Evolutionary conservation across 225 moss, liverwort and hornwort genomes (phyloP), one percentile per base, ranked within the genome.

Genomic region (Polytrichum formosum): DNA sequence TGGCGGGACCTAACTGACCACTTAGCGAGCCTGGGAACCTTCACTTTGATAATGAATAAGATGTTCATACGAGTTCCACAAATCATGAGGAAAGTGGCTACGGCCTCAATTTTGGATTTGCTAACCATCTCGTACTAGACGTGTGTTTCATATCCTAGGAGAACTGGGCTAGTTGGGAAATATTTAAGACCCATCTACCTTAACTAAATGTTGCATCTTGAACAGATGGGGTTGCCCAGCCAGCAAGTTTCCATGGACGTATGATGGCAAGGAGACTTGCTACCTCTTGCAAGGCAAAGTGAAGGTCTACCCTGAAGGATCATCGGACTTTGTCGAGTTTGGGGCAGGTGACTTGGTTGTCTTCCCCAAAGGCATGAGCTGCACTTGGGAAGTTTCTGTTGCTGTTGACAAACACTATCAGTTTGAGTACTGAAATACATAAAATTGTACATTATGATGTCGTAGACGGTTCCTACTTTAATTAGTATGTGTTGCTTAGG

Each of bases 271-370:
- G 68, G 84, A 82, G 70, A 87, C 87, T 9, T 87, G 87, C 73
- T 87, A 79, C 76, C 87, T 87, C 26, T 70, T 87, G 53, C 28
- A 84, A 73, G 87, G 87, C 61, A 87, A 87, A 72, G 87, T 87
- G 79, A 81, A 75, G 70, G 87, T 87, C 10, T 81, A 81, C 1
- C 79, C 81, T 13, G 84, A 87, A 66, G 81, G 84, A 18, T 84
- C 84, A 1, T 69, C 77, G 7, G 87, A 87, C 2, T 87, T 76
- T 23, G 87, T 87, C 58, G 87, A 87, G 67, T 81, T 87, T 28
- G 87, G 84, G 37, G 87, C 78, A 5, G 84, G 87, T 20, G 87
- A 87, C 75, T 67, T 87, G 75, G 87, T 87, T 53, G 81, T 84
- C 61, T 87, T 87, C 65, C 84, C 87, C 5, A 87, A 84, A 67